Base-by-base conservation (phyloP, 441 rosid species). In the Brassica hybrid region DNA sequence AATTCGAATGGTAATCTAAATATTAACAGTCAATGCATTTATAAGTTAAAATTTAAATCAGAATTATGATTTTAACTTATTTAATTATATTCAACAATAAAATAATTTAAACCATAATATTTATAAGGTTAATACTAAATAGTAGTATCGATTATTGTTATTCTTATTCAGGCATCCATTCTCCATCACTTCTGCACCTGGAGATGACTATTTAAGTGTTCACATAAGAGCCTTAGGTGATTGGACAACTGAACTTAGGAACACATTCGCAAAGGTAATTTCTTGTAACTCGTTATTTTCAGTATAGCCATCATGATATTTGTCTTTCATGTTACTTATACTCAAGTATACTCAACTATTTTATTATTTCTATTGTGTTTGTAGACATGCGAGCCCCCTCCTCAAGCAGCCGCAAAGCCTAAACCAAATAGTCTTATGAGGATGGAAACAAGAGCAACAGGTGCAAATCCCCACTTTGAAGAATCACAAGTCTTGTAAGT, bases 161-260 rank as follows among this genome's bases (percentile, higher is more conserved):
- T 7, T 62, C 0, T 16, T n/a, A 38, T 73, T 1, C 63, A 93
- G 98, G 99, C 99, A 95, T 82, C 99, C 96, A 8, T 93, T 95
- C 73, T 91, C 96, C 17, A 95, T 95, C 80, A 95, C 99, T 57
- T 95, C 97, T 7, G 98, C 99, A 9, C 97, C 98, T 13, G 92
- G 89, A 57, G 99, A 93, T 74, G 89, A 89, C 61, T 89, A 86
- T 77, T 65, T 95, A 83, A 93, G 97, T 56, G 90, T 95, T 65
- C 99, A 93, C 85, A 93, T 93, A 72, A 61, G 99, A 79, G 78
- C 97, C 14, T 76, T 95, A 23, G 99, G 99, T 67, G 99, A 95
- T 71, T 93, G 98, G 98, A 95, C 98, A 27, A 83, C 89, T 6
- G 98, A 87, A 74, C 92, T 95, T 56, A 89, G 74, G 74, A 77